A percentile compares a stretch with the other conserved stretches of the same genome.
Evolutionary conservation across 305 asterid genomes (phyloP).

Genomic region (Fraxinus baroniana): DNA sequence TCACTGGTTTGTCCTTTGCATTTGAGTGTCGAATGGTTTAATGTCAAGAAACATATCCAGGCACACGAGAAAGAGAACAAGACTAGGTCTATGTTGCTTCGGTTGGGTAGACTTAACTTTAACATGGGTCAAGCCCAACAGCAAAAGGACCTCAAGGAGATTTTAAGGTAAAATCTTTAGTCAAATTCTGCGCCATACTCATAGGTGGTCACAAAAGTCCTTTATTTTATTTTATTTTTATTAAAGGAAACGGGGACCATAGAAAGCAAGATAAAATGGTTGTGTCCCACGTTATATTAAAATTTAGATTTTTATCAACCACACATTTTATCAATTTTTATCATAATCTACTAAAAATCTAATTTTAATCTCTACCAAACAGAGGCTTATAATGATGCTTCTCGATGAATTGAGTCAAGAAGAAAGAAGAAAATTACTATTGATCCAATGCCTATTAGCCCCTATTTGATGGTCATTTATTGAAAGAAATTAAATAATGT

Average conservation of each 20-base stretch:
- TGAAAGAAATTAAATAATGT: too few species aligned
- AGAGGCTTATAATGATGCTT: background rate
- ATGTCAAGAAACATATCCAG: slow-evolving; percentile 29
- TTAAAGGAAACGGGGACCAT: too few species aligned
- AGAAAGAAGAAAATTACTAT: too few species aligned
- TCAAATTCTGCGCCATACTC: background rate
- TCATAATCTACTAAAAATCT: too few species aligned
- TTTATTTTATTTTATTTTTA: too few species aligned
- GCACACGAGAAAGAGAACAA: background rate
- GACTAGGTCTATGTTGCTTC: slow-evolving; percentile 4
- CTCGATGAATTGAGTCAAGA: too few species aligned
- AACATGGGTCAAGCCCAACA: slow-evolving; percentile 39
- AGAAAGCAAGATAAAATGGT: background rate
- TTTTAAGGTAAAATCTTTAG: slow-evolving; percentile 28
- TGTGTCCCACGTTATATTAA: background rate
- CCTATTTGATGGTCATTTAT: too few species aligned
- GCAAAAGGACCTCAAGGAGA: slow-evolving; percentile 36
- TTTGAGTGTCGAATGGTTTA: slow-evolving; percentile 36
- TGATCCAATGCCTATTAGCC: too few species aligned
- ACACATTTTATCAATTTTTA: too few species aligned
- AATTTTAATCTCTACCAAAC: too few species aligned
- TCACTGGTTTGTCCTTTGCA: slow-evolving; percentile 22
- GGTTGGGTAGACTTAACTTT: slow-evolving; percentile 36
- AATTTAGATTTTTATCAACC: too few species aligned
- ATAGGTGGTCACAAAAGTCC: background rate